phyloP scores from a whole-genome alignment of 305 asterid species.

The Striga hermonthica region DNA sequence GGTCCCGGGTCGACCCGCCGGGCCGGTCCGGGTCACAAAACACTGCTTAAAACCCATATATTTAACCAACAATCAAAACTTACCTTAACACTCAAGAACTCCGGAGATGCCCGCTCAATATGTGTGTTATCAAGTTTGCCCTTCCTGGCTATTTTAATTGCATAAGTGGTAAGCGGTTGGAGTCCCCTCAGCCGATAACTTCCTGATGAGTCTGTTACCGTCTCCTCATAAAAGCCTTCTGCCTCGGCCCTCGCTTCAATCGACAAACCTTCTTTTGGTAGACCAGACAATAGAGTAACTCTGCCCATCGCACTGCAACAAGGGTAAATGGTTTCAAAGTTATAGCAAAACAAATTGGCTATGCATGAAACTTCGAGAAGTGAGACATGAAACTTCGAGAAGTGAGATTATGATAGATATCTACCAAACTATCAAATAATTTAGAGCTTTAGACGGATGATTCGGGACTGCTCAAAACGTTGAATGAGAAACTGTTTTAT shows the following conservation, averaged over 20 bases:
- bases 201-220: slow-evolving; percentile 79
- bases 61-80: slow-evolving; percentile 31
- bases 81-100: slow-evolving; percentile 60
- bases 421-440: slow-evolving; percentile 10
- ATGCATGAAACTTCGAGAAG: too few species aligned
- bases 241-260: slow-evolving; percentile 92
- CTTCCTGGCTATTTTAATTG: slow-evolving; percentile 67
- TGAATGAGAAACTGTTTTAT: background rate
- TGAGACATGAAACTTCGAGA: slow-evolving; percentile 18
- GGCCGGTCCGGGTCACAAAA: too few species aligned
- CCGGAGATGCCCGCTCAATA: slow-evolving; percentile 91
- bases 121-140: slow-evolving; percentile 45
- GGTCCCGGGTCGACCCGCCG: too few species aligned
- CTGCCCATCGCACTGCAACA: slow-evolving; percentile 78
- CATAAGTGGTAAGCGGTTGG: slow-evolving; percentile 72
- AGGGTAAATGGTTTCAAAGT: slow-evolving; percentile 31
- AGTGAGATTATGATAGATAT: slow-evolving; percentile 8
- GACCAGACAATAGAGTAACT: slow-evolving; percentile 84
- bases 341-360: slow-evolving; percentile 21
- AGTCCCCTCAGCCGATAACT: slow-evolving; percentile 91
- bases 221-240: slow-evolving; percentile 87
- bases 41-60: background rate
- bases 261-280: slow-evolving; percentile 78
- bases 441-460: background rate
- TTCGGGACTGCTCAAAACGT: slow-evolving; percentile 22